Evolutionary conservation across 2,329 filamentous ascomycete genomes (phyloP).

Genomic region (Colletotrichum coccodes): DNA sequence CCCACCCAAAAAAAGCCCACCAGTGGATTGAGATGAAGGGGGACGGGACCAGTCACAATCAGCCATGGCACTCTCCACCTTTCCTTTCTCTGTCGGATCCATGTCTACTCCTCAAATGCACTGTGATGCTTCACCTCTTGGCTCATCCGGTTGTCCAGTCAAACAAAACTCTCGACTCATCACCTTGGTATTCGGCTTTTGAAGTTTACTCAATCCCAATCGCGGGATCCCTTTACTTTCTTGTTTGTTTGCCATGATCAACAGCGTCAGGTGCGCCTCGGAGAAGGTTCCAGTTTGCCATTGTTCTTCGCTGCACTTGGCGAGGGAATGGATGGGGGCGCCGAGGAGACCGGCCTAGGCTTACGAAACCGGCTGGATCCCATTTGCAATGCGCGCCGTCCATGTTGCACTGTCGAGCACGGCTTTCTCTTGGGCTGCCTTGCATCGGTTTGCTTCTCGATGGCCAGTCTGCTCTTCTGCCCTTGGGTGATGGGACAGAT

Average conservation of each 20-base stretch:
- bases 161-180: background rate
- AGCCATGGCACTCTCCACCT: slow-evolving; percentile 21
- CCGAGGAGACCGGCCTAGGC: background rate
- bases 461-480: background rate
- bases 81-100: background rate
- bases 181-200: background rate
- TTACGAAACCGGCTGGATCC: slow-evolving; percentile 25
- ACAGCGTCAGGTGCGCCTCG: background rate
- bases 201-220: background rate
- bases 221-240: background rate
- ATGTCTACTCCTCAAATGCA: slow-evolving; percentile 6
- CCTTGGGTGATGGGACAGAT: background rate
- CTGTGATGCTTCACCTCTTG: background rate
- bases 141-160: background rate
- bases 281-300: background rate
- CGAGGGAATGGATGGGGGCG: background rate
- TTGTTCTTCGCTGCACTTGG: background rate
- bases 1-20: background rate
- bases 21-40: background rate
- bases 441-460: slow-evolving; percentile 15
- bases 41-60: slow-evolving; percentile 16
- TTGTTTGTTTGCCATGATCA: background rate
- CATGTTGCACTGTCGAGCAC: slow-evolving; percentile 25
- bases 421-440: slow-evolving; percentile 15
- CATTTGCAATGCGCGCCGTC: background rate